Base-by-base conservation (phyloP, 2,329 filamentous ascomycete species). In the Aspergillus versicolor region DNA sequence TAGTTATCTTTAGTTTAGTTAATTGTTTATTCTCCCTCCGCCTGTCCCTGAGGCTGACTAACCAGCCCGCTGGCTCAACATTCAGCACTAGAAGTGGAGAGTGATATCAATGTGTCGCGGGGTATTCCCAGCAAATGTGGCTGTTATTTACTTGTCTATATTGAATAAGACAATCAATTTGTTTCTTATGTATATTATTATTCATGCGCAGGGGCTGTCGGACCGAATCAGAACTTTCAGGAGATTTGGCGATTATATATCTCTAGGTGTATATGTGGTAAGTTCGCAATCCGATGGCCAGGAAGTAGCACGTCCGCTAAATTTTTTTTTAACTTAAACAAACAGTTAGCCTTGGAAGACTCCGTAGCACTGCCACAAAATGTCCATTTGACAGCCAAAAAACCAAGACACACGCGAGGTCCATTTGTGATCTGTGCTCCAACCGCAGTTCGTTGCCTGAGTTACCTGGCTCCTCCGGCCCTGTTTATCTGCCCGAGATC, bases 401-500 rank as follows among this genome's bases (percentile, higher is more conserved):
- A 6, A 19, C 4, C 21, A 19, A 37, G 27, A 34, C 21, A 11
- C 11, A 21, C 38, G 21, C 15, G 21, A 37, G 30, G 34, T 37
- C 34, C 12, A 41, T 19, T n/a, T 42, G 38, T 43, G 48, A 41
- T 42, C 37, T 32, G 37, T 42, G 48, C 38, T 43, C 15, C 5
- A n/a, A 9, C 15, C 22, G 6, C n/a, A 47, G 30, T 30, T 46
- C 50, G 63, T 65, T 65, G 63, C 63, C 63, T 59, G 47, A 65
- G 63, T 63, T 55, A 63, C 65, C 54, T 19, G 58, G 58, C 57
- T 57, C 53, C 55, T 58, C 57, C 37, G 47, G 45, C 51, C 61
- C 50, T 60, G 64, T 67, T 67, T 67, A 67, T 57, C 45, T 42
- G 51, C 51, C 27, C 13, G 11, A 41, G 60, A 61, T 59, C 53